Conservation (phyloP, 768 basidiomycete genomes). For the Panaeolus cyanescens region DNA sequence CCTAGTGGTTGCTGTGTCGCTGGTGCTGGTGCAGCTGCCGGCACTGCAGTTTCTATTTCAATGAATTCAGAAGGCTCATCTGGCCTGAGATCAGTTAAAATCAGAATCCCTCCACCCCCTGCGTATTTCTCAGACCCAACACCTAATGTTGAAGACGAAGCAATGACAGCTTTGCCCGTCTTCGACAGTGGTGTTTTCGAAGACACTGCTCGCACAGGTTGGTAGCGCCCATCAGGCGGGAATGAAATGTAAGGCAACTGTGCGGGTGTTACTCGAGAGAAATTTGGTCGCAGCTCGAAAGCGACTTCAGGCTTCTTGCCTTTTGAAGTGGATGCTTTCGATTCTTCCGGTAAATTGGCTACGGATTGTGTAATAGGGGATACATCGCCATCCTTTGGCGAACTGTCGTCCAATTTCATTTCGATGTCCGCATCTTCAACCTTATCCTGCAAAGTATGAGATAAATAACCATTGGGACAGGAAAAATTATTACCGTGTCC, state of each 20-base stretch:
- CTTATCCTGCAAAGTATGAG: constrained; percentile 33
- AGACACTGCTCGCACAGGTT: constrained; percentile 84
- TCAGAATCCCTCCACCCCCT: constrained; percentile 86
- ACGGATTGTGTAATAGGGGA: constrained; percentile 59
- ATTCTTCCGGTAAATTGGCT: constrained; percentile 47
- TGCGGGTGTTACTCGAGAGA: constrained; percentile 89
- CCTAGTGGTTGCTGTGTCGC: constrained; percentile 26
- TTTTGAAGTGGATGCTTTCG: constrained; percentile 38
- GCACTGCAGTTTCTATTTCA: constrained; percentile 46
- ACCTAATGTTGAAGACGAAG: constrained; percentile 29
- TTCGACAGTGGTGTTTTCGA: constrained; percentile 38
- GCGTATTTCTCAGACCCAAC: constrained; percentile 61
- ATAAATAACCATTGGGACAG: constrained; percentile 14
- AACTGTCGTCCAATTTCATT: constrained; percentile 68
- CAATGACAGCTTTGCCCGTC: constrained; percentile 30
- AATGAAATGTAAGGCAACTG: constrained; percentile 88
- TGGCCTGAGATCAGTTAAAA: constrained; percentile 75
- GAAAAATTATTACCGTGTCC: constrained; percentile 60
- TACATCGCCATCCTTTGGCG: constrained; percentile 54
- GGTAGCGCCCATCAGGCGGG: constrained; percentile 77
- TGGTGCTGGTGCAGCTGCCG: constrained; percentile 25
- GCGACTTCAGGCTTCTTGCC: constrained; percentile 73
- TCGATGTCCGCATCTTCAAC: constrained; percentile 66
- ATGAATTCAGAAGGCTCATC: constrained; percentile 77
- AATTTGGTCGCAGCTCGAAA: constrained; percentile 79